phyloP scores from a whole-genome alignment of 768 basidiomycete genomes.

The Rhizopogon rudus region DNA sequence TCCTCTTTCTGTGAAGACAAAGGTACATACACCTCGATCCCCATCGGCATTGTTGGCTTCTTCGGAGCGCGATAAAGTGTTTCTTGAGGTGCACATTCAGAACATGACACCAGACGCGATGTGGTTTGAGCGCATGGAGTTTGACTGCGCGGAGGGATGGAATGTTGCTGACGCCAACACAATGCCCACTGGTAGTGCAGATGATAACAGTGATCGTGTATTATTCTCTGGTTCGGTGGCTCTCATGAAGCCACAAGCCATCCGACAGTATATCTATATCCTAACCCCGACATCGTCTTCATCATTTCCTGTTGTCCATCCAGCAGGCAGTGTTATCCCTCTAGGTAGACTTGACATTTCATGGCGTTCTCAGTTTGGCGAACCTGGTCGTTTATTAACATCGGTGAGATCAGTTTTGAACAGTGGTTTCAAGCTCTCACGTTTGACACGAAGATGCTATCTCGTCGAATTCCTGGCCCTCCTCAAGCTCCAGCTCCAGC shows the following conservation, averaged over 20 bases:
- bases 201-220: conserved; percentile 22
- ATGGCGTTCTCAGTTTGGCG: conserved; percentile 83
- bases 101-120: conserved; percentile 76
- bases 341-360: conserved; percentile 86
- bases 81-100: conserved; percentile 90
- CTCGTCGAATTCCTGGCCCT: conserved; percentile 67
- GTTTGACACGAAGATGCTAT: conserved; percentile 49
- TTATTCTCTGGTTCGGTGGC: conserved; percentile 61
- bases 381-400: conserved; percentile 82
- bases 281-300: conserved; percentile 49
- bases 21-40: conserved; percentile 74
- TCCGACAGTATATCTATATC: conserved; percentile 85
- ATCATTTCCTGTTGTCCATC: conserved; percentile 40
- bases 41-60: conserved; percentile 65
- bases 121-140: conserved; percentile 75
- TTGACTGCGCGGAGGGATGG: conserved; percentile 73
- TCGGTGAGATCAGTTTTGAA: conserved; percentile 40
- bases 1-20: conserved; percentile 92
- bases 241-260: conserved; percentile 79
- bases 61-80: conserved; percentile 72
- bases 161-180: conserved; percentile 50
- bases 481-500: conserved; percentile 20
- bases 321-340: conserved; percentile 69
- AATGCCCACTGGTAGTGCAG: conserved; percentile 11
- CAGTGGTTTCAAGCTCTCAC: not conserved